These are phyloP conservation scores for Paramecium primaurelia DNA, from an alignment of 73 alveolate species.

Conservation along the genomic window DNA sequence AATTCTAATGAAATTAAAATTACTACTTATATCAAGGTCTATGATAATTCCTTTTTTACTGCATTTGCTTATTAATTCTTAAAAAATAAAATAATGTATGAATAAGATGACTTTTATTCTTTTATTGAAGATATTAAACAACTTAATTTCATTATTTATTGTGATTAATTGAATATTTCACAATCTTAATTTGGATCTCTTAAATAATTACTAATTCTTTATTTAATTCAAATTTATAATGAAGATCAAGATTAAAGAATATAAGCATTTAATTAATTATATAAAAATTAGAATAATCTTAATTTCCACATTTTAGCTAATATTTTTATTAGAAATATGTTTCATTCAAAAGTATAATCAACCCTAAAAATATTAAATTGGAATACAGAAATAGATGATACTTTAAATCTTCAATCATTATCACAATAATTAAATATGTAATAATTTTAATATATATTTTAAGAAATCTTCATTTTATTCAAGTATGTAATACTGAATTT, in stretches of 20 bases:
- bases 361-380: not conserved
- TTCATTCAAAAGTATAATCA: not conserved
- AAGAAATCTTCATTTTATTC: not conserved
- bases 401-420: not conserved
- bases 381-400: not conserved
- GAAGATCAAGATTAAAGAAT: not conserved
- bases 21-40: not conserved
- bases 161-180: not conserved
- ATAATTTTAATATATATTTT: not conserved
- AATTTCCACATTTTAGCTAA: not conserved
- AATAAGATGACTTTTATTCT: not conserved
- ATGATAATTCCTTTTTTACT: not conserved
- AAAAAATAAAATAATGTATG: not conserved
- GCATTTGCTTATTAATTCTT: not conserved
- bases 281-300: not conserved
- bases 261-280: not conserved
- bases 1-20: not conserved
- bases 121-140: not conserved
- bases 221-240: not conserved
- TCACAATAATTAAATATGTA: not conserved
- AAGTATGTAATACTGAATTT: not conserved
- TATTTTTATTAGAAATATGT: not conserved
- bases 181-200: not conserved
- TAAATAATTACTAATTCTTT: not conserved
- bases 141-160: not conserved